Conservation (phyloP, 1,139 yeast genomes). For the Protomyces inundatus region DNA sequence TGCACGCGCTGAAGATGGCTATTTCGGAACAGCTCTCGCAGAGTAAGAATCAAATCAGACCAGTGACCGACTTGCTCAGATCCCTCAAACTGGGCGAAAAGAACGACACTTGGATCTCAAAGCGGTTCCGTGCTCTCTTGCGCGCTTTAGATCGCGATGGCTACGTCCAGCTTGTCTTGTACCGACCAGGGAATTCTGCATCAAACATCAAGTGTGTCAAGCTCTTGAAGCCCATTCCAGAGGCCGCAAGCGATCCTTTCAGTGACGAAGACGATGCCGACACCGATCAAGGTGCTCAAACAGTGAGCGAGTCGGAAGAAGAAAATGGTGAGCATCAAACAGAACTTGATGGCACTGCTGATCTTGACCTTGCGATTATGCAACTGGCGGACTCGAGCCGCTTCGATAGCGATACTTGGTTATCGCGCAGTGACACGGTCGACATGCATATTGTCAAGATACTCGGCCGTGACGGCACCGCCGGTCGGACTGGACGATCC, state of each 20-base stretch:
- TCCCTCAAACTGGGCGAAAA: constrained; percentile 1
- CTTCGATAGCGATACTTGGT: too few species aligned
- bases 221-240: constrained; percentile 3
- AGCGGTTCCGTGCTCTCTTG: constrained; percentile 2
- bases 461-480: not conserved
- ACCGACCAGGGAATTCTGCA: constrained; percentile 2
- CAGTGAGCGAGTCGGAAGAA: too few species aligned
- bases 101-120: constrained; percentile 1
- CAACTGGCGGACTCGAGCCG: too few species aligned
- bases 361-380: too few species aligned
- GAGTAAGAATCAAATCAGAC: constrained; percentile 4
- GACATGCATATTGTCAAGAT: not conserved
- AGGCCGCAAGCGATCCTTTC: not conserved
- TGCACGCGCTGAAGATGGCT: not conserved
- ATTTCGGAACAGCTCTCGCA: constrained; percentile 1
- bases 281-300: too few species aligned
- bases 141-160: constrained; percentile 1
- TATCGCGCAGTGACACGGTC: not conserved
- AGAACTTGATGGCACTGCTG: too few species aligned
- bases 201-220: constrained; percentile 7
- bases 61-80: not conserved
- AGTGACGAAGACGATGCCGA: not conserved
- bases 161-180: constrained; percentile 1
- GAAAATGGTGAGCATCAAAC: too few species aligned
- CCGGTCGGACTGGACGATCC: not conserved